Conservation (phyloP, 1,284 basidiomycete genomes). For the Ganoderma meredithae region DNA sequence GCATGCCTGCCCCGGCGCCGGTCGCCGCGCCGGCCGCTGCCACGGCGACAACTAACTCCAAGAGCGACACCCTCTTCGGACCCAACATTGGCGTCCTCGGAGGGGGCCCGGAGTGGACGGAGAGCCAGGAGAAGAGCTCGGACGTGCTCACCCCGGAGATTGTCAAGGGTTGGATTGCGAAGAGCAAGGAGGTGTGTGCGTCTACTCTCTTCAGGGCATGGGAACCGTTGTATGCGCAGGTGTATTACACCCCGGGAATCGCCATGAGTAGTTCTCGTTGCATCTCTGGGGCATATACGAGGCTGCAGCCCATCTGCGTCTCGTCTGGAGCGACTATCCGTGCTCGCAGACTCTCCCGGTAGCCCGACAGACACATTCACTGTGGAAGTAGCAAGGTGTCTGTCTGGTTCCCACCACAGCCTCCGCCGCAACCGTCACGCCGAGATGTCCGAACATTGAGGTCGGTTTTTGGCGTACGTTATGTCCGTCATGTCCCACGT, state of each 20-base stretch:
- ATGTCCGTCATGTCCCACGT: neutral
- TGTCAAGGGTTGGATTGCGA: constrained; percentile 83
- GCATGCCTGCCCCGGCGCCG: constrained; percentile 31
- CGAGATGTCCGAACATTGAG: constrained; percentile 5
- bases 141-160: constrained; percentile 80
- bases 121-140: constrained; percentile 52
- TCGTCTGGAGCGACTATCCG: neutral
- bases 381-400: neutral
- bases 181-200: constrained; percentile 78
- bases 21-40: constrained; percentile 18
- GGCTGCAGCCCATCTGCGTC: neutral
- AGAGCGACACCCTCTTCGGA: constrained; percentile 69
- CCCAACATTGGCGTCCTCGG: constrained; percentile 68
- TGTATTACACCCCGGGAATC: neutral
- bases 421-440: constrained; percentile 2
- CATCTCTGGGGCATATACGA: neutral
- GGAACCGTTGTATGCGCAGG: neutral
- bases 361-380: neutral
- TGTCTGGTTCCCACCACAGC: neutral
- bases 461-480: neutral
- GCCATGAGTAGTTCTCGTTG: no score
- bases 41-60: constrained; percentile 26
- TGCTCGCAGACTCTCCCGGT: neutral
- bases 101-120: constrained; percentile 53
- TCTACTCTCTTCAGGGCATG: constrained; percentile 9